Evolutionary conservation across 129 eudicot genomes (phyloP), one percentile per base, ranked within the genome.

Genomic region (Apium graveolens): DNA sequence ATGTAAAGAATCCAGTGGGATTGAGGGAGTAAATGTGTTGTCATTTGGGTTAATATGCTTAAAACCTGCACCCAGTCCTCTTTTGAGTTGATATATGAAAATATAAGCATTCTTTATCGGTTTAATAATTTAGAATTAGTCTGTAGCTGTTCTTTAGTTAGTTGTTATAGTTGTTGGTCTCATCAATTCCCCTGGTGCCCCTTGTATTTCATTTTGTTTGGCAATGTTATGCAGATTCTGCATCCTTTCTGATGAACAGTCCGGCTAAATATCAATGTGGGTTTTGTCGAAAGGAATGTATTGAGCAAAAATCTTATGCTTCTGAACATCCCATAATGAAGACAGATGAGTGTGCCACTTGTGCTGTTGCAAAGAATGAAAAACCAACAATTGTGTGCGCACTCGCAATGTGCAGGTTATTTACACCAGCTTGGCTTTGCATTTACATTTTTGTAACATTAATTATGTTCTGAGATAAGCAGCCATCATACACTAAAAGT

Each of bases 251-350:
- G 3, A 78, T 82, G 70, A 78, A 86, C 69, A 97, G 97, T 17
- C 87, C 83, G 53, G 96, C 91, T 39, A 91, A 93, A 83, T 93
- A 96, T 97, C 88, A 84, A 81, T 93, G 98, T 78, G 86, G 62
- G 60, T 88, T 82, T 84, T 93, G 98, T 45, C 63, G 73, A 70
- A 85, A 82, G 83, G 88, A 79, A 55, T 74, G 74, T 78, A 90
- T 84, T 70, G 85, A 82, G 76, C 80, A 69, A 41, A 88, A 86
- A 85, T 88, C 80, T 35, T 85, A 91, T 87, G 98, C 98, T 76
- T 75, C 85, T 11, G 81, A 86, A 70, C 93, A 93, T 81, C 86
- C 90, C 27, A 88, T 91, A 41, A 83, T 88, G 74, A 90, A 89
- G 85, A 89, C 89, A 43, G 87, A 84, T 45, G 86, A 87, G 44